Conservation (phyloP, 2,329 filamentous ascomycete species). For the Ophiocordyceps sinensis region DNA sequence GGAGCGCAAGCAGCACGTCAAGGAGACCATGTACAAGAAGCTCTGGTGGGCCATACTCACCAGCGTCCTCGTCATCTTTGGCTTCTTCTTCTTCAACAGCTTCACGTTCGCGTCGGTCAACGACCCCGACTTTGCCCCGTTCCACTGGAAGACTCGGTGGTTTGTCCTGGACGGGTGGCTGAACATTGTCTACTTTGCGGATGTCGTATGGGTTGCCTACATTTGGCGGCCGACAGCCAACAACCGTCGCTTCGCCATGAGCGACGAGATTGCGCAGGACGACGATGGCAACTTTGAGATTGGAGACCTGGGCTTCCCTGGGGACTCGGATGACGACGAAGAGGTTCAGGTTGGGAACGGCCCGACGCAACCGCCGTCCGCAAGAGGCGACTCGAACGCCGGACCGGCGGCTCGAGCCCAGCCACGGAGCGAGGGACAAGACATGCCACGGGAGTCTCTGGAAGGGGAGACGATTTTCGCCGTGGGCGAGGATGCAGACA, state of each 20-base stretch:
- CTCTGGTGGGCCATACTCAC: slow-evolving; percentile 95
- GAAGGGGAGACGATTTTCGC: slow-evolving; percentile 96
- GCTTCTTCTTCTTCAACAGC: slow-evolving; percentile 97
- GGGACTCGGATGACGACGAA: slow-evolving; percentile 42
- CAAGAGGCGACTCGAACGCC: slow-evolving; percentile 11
- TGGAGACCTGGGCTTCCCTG: slow-evolving; percentile 69
- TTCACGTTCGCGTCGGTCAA: slow-evolving; percentile 80
- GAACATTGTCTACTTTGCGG: slow-evolving; percentile 88
- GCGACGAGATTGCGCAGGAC: slow-evolving; percentile 95
- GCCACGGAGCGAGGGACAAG: slow-evolving; percentile 9
- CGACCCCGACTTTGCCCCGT: slow-evolving; percentile 82
- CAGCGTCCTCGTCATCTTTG: slow-evolving; percentile 91
- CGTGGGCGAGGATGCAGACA: slow-evolving; percentile 72
- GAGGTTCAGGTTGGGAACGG: slow-evolving; percentile 33
- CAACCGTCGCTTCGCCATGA: slow-evolving; percentile 96
- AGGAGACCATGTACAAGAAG: slow-evolving; percentile 93
- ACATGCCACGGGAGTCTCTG: slow-evolving; percentile 37
- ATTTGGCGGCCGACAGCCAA: slow-evolving; percentile 94
- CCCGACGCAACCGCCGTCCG: slow-evolving; percentile 8
- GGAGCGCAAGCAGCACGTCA: slow-evolving; percentile 84
- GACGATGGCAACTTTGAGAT: slow-evolving; percentile 94
- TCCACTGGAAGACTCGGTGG: slow-evolving; percentile 96
- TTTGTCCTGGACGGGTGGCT: slow-evolving; percentile 96
- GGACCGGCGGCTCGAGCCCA: slow-evolving; percentile 10
- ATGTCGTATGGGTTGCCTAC: slow-evolving; percentile 87